Evolutionary conservation across 192 early-diverging fungal species (phyloP), one percentile per base, ranked within the genome.

Genomic region (Umbelopsis ramanniana): DNA sequence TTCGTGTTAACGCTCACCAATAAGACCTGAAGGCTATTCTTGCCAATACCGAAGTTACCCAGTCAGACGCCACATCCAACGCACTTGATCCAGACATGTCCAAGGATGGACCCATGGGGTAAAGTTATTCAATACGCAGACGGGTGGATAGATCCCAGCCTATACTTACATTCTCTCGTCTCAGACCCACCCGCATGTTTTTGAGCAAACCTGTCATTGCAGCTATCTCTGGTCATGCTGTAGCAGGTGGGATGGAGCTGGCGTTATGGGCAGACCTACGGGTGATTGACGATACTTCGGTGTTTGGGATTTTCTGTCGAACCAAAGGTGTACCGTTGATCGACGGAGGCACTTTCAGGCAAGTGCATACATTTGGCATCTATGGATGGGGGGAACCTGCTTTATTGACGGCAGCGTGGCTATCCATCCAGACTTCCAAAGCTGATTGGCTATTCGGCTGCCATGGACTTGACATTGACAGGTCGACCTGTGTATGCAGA

Each of bases 201-300:
- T 75, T 86, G 3, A 74, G 75, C 14, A 86, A 86, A 38, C 85
- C 84, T 12, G 85, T 86, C 22, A 86, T 86, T 70, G 85, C 84
- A 2, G 81, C 81, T 40, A 76, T 86, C 38, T 82, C 84, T 7
- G 85, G 85, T 5, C 83, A 75, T 69, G 84, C 84, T 2, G 85
- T 86, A 19, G 85, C 85, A n/a, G 85, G 85, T 43, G 85, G 85
- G 2, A 29, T 86, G 3, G 85, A 86, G 38, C 71, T 86, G 23
- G 85, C 85, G 19, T 52, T 77, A 21, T 86, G 85, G 85, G 84
- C 82, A 15, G 85, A 86, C 54, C 75, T 86, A 2, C 68, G 85
- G 9, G 84, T 86, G 33, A 81, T 81, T 0, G 81, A 84, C 24
- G 29, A 72, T 4, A 75, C 72, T 0, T 76, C 84, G 6, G 75